phyloP scores from a whole-genome alignment of 805 yeast species.

The Ogataea degrootiae region DNA sequence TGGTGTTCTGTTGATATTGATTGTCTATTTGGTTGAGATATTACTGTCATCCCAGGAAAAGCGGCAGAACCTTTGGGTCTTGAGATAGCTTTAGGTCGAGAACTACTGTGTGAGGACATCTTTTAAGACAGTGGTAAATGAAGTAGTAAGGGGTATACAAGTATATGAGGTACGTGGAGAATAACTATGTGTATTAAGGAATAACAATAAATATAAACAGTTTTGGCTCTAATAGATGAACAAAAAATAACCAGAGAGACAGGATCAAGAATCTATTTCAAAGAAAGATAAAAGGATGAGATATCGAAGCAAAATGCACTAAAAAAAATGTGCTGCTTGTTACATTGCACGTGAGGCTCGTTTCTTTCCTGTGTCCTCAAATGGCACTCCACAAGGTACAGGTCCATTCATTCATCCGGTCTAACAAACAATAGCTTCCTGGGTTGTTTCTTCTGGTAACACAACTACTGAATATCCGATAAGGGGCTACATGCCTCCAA shows the following conservation, averaged over 20 bases:
- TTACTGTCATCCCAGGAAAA: conserved; percentile 2
- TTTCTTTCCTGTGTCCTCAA: not conserved
- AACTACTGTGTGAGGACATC: conserved; percentile 15
- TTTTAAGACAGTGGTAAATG: not conserved
- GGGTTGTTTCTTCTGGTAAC: not conserved
- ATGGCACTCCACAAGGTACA: not conserved
- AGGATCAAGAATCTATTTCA: not conserved
- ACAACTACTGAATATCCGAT: too few species aligned
- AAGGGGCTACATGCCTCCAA: not conserved
- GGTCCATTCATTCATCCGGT: too few species aligned
- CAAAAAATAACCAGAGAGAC: too few species aligned
- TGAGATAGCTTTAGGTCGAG: conserved; percentile 18
- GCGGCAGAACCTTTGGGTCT: conserved; percentile 7
- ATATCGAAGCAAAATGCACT: not conserved
- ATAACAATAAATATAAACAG: too few species aligned
- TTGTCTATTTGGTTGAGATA: conserved; percentile 9
- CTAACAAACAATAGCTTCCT: not conserved
- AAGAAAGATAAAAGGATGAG: not conserved
- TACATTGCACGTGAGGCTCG: not conserved
- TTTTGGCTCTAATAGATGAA: too few species aligned
- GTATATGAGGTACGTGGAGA: not conserved
- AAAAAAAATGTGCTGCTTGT: not conserved
- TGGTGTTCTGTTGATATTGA: conserved; percentile 27
- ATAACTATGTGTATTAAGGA: not conserved
- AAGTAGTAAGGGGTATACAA: not conserved